These are phyloP conservation scores for Pseudocohnilembus persalinus DNA, from an alignment of 169 alveolate species.

Conservation along the genomic window DNA sequence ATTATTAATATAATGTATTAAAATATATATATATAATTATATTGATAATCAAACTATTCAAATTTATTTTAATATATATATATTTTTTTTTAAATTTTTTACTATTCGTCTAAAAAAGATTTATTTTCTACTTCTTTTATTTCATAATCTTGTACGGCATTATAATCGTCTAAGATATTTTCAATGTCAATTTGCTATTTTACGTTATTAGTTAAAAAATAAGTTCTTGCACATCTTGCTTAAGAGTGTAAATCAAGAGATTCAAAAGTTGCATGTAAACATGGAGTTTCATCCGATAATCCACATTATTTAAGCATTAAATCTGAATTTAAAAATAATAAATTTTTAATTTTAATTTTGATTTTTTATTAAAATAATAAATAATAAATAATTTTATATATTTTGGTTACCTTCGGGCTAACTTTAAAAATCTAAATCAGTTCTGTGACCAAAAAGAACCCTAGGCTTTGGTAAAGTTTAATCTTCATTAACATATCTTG, in stretches of 20 bases:
- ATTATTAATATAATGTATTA: not conserved
- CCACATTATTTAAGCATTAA: not conserved
- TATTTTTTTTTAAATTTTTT: not conserved
- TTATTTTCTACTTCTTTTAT: not conserved
- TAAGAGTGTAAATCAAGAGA: constrained; percentile 30
- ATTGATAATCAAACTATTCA: too few species aligned
- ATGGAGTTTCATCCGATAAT: constrained; percentile 5
- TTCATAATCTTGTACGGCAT: constrained; percentile 28
- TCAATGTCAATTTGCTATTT: constrained; percentile 15
- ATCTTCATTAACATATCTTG: constrained; percentile 3
- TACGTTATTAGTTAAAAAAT: constrained; percentile 28
- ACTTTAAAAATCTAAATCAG: not conserved
- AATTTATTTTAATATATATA: not conserved
- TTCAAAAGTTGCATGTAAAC: constrained; percentile 36
- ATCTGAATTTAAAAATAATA: constrained; percentile 2
- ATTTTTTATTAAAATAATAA: too few species aligned
- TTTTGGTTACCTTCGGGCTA: not conserved
- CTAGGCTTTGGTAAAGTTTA: constrained; percentile 17
- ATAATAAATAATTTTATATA: too few species aligned
- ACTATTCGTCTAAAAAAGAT: constrained; percentile 35
- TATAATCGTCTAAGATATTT: constrained; percentile 24
- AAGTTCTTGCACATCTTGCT: constrained; percentile 33
- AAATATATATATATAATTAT: too few species aligned
- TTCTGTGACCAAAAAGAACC: constrained; percentile 13
- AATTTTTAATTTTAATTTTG: not conserved